Conservation (phyloP, 768 basidiomycete genomes). For the Lenzites betulinus region DNA sequence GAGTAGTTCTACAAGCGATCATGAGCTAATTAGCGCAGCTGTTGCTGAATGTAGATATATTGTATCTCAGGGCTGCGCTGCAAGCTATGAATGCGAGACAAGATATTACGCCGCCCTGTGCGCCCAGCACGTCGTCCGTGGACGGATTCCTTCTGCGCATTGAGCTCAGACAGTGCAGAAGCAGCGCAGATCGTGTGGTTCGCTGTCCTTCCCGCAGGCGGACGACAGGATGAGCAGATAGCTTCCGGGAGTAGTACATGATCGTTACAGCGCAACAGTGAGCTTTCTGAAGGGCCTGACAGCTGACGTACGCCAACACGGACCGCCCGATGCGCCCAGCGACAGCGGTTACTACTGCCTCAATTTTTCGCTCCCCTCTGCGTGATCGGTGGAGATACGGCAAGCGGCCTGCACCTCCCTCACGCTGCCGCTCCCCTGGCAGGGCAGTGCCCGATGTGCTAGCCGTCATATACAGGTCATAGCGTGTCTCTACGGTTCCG, state of each 20-base stretch:
- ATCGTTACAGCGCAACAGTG: slow-evolving; percentile 1
- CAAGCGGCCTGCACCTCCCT: background rate
- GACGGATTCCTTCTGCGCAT: background rate
- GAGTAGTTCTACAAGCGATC: background rate
- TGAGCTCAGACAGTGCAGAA: too few species aligned
- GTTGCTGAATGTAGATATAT: background rate
- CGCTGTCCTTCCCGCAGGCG: background rate
- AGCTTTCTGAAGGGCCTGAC: background rate
- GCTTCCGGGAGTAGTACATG: background rate
- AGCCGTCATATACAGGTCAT: background rate
- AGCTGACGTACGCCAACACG: background rate
- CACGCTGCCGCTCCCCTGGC: background rate
- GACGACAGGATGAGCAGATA: background rate
- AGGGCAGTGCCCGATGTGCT: background rate
- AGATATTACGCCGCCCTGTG: background rate
- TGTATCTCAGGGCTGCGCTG: background rate
- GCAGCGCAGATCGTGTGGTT: background rate
- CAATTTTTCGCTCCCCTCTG: background rate
- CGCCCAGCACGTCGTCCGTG: background rate
- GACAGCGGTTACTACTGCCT: background rate
- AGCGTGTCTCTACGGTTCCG: background rate
- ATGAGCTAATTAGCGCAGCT: background rate
- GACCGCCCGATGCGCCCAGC: background rate
- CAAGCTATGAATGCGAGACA: background rate
- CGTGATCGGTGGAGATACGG: background rate